Conservation (phyloP, 108 stramenopile genomes). For the Cyclotella cryptica region DNA sequence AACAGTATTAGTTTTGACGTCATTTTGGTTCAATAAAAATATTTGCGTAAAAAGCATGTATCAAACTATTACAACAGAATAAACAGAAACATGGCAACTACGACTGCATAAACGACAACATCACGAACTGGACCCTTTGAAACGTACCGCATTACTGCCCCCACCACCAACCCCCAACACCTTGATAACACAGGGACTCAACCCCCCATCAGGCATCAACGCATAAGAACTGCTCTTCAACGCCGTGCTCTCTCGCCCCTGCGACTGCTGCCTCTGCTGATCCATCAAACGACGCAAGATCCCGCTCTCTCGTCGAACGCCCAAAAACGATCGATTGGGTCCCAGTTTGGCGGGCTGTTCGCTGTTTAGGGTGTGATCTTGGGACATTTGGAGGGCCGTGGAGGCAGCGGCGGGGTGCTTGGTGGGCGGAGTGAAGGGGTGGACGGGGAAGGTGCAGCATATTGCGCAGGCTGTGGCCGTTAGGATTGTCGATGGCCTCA, state of each 20-base stretch:
- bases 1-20: background rate
- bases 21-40: slow-evolving; percentile 1
- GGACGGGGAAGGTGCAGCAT: slow-evolving; percentile 9
- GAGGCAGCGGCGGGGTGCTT: background rate
- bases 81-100: no score
- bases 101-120: background rate
- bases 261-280: background rate
- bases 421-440: slow-evolving; percentile 11
- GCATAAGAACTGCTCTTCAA: slow-evolving; percentile 34
- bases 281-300: slow-evolving; percentile 36
- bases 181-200: slow-evolving; percentile 77
- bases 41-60: no score
- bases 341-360: slow-evolving; percentile 21
- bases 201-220: slow-evolving; percentile 76
- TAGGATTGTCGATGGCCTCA: background rate
- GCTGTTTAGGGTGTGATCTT: background rate
- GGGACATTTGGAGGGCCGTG: background rate
- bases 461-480: background rate
- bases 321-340: slow-evolving; percentile 44
- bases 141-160: slow-evolving; percentile 71
- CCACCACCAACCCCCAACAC: slow-evolving; percentile 89
- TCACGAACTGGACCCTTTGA: background rate
- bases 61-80: background rate
- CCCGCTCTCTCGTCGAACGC: slow-evolving; percentile 50
- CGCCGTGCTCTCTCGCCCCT: background rate